Base-by-base conservation (phyloP, 129 eudicot genomes). In the Saussurea involucrata region DNA sequence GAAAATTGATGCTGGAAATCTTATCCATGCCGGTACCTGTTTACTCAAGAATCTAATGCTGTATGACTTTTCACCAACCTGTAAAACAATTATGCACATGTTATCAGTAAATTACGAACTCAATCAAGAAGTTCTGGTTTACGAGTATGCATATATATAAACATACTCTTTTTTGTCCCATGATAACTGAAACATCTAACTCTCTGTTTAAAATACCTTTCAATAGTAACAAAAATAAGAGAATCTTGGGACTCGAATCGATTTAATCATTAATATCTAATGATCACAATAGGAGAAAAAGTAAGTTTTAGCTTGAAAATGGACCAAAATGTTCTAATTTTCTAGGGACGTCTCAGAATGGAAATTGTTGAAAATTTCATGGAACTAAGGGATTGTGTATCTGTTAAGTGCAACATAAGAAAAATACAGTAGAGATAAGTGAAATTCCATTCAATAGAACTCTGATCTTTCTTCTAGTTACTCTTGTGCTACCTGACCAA, bases 61-160 rank as follows among this genome's bases (percentile, higher is more conserved):
- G 80, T 81, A 46, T 20, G 89, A 72, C 85, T 86, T 86, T 72
- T 84, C 87, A 68, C 89, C 89, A 76, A 86, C 80, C 87, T 86
- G 75, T 75, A 13, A 60, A 5, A 63, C 58, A 21, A 34, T 5
- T 42, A 20, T 27, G 10, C 49, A 64, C 83, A 72, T 64, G 5
- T 27, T 24, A 63, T 70, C 63, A 20, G 2, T n/a, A 49, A 24
- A 42, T 17, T 24, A 66, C 22, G 42, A 46, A 13, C 40, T 32
- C 20, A 5, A 8, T 46, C 74, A 72, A 18, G 64, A 28, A 66
- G 25, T 28, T 69, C 29, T 37, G 27, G 28, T 60, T 57, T 20
- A 21, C 65, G 21, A 60, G 4, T 17, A 53, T 53, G 61, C 61
- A 20, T 29, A 63, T 9, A 20, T 29, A 63, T 9, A 10, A 17